A percentile compares a stretch with the other conserved stretches of the same genome.
Conservation (phyloP, 345 rosid species). For the Eucalyptus dawsonii region DNA sequence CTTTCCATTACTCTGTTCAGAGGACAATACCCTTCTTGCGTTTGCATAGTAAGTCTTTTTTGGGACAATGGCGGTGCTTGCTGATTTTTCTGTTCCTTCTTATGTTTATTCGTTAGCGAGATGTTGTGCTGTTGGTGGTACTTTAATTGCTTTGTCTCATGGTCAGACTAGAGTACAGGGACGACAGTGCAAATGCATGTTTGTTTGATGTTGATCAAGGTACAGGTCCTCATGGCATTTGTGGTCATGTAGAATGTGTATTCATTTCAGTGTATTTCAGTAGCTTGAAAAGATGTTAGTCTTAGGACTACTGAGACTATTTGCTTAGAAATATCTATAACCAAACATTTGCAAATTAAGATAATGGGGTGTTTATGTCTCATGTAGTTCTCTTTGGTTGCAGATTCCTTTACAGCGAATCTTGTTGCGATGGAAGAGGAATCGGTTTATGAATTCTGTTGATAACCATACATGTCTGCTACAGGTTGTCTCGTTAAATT, state of each 20-base stretch:
- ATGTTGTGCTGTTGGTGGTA: not conserved
- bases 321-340: not conserved
- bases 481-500: too few species aligned
- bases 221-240: not conserved
- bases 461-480: too few species aligned
- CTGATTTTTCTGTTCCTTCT: not conserved
- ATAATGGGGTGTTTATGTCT: too few species aligned
- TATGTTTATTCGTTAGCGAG: not conserved
- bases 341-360: not conserved
- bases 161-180: constrained; percentile 32
- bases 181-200: constrained; percentile 1
- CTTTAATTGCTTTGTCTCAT: not conserved
- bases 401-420: too few species aligned
- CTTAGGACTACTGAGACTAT: not conserved
- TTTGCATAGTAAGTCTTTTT: constrained; percentile 45
- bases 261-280: too few species aligned
- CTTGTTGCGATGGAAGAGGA: too few species aligned
- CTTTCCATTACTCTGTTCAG: constrained; percentile 25
- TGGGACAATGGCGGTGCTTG: not conserved
- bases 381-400: too few species aligned
- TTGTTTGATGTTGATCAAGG: constrained; percentile 21
- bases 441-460: too few species aligned
- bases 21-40: constrained; percentile 56
- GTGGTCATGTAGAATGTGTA: not conserved
- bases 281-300: not conserved